A percentile compares a stretch with the other conserved stretches of the same genome.
These are phyloP conservation scores for Lepidium didymum DNA, from an alignment of 345 rosid genomes.

Conservation along the genomic window DNA sequence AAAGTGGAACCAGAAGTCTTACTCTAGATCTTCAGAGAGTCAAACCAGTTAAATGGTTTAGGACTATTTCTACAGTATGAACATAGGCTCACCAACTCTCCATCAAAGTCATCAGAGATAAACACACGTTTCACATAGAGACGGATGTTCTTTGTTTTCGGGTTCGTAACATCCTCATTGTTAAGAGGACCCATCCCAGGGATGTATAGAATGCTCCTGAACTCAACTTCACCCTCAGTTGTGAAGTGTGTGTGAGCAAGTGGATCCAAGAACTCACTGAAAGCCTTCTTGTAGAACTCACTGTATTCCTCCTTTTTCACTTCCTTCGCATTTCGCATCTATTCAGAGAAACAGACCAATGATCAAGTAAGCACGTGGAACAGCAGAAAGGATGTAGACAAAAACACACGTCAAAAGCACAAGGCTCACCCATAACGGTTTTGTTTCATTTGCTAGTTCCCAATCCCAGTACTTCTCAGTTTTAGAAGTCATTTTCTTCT, in stretches of 20 bases:
- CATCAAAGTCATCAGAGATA: conserved; percentile 99
- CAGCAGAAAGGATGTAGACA: not conserved
- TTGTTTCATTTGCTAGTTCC: conserved; percentile 93
- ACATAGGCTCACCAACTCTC: conserved; percentile 71
- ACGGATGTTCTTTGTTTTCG: conserved; percentile 88
- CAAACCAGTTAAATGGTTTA: not conserved
- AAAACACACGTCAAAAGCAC: not conserved
- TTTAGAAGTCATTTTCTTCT: conserved; percentile 74
- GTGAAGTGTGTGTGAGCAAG: conserved; percentile 81
- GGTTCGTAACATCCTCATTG: conserved; percentile 78
- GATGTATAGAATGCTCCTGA: conserved; percentile 81
- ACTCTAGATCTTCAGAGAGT: not conserved
- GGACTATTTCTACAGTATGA: not conserved
- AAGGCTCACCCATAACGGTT: conserved; percentile 87
- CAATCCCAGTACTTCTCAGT: conserved; percentile 98
- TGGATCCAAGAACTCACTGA: conserved; percentile 89
- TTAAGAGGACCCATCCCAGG: conserved; percentile 99
- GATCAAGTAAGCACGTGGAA: not conserved
- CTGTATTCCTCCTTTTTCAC: conserved; percentile 73
- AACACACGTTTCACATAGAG: conserved; percentile 93
- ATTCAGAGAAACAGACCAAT: conserved; percentile 7
- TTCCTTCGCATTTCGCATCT: conserved; percentile 88
- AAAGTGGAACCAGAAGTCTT: not conserved
- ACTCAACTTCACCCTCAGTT: conserved; percentile 99
- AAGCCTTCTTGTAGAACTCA: conserved; percentile 91